A percentile compares a stretch with the other conserved stretches of the same genome.
phyloP scores from a whole-genome alignment of 139 green algal genomes.

The Diplosphaera chodatii region DNA sequence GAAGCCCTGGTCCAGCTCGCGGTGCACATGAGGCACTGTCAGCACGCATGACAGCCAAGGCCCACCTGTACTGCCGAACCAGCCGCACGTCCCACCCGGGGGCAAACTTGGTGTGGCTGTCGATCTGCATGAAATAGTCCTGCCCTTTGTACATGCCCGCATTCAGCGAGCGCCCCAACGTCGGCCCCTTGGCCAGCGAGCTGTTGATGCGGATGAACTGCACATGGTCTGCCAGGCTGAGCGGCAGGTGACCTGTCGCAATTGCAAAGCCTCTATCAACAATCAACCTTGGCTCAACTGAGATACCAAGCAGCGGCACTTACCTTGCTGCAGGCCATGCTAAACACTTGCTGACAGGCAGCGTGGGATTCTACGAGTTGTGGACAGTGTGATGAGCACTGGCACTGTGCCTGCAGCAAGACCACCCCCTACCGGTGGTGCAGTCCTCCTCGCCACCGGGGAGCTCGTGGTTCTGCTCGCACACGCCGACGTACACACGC shows the following conservation, averaged over 20 bases:
- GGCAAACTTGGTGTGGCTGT: constrained; percentile 9
- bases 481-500: background rate
- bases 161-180: constrained; percentile 8
- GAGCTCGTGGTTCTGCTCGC: background rate
- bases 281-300: too few relatives aligned
- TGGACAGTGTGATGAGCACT: background rate
- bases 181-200: constrained; percentile 6
- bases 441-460: background rate
- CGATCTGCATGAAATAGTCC: constrained; percentile 20
- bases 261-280: too few relatives aligned
- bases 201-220: background rate
- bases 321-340: too few relatives aligned
- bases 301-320: too few relatives aligned
- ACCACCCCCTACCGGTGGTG: background rate
- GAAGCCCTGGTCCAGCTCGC: too few relatives aligned
- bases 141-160: constrained; percentile 5
- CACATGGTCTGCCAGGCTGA: background rate
- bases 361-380: too few relatives aligned
- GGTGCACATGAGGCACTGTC: too few relatives aligned
- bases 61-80: background rate
- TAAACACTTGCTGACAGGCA: too few relatives aligned
- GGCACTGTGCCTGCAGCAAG: too few relatives aligned
- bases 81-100: background rate
- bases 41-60: too few relatives aligned
- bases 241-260: background rate